phyloP scores from a whole-genome alignment of 495 filamentous ascomycete genomes.

The Glarea lozoyensis region DNA sequence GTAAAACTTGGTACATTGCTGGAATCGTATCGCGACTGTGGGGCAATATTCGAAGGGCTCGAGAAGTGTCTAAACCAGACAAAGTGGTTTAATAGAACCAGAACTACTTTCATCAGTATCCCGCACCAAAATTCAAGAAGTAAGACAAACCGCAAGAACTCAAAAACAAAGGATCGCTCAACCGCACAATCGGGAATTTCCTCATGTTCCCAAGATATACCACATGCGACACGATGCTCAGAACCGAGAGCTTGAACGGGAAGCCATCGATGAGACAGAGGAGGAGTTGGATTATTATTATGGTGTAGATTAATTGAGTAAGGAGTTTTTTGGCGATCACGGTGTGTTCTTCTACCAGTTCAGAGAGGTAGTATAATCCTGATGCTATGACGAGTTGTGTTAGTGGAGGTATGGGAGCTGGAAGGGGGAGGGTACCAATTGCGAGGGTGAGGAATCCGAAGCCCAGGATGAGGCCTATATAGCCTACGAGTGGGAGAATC shows the following conservation, averaged over 20 bases:
- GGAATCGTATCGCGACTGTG: conserved; percentile 43
- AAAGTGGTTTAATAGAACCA: conserved; percentile 90
- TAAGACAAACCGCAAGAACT: conserved; percentile 59
- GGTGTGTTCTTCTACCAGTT: conserved; percentile 95
- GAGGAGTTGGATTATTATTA: conserved; percentile 66
- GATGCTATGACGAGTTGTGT: conserved; percentile 51
- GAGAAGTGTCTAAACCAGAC: conserved; percentile 96
- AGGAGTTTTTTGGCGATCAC: conserved; percentile 77
- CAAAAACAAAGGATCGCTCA: conserved; percentile 83
- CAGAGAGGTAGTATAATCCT: conserved; percentile 95
- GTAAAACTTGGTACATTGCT: conserved; percentile 66
- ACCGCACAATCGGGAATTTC: conserved; percentile 78
- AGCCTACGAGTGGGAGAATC: conserved; percentile 85
- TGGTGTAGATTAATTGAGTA: conserved; percentile 72
- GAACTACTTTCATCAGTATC: conserved; percentile 31
- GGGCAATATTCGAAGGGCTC: conserved; percentile 32
- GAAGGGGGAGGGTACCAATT: conserved; percentile 54
- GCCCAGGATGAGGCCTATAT: conserved; percentile 76
- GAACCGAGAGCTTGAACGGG: conserved; percentile 58
- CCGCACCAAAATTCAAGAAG: neutral
- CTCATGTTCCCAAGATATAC: conserved; percentile 87
- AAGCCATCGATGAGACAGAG: conserved; percentile 78
- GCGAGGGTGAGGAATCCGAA: conserved; percentile 90
- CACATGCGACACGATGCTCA: conserved; percentile 75
- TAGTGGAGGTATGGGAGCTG: conserved; percentile 1